phyloP scores from a whole-genome alignment of 2,329 filamentous ascomycete species.

The Aurifilum marmelostoma region DNA sequence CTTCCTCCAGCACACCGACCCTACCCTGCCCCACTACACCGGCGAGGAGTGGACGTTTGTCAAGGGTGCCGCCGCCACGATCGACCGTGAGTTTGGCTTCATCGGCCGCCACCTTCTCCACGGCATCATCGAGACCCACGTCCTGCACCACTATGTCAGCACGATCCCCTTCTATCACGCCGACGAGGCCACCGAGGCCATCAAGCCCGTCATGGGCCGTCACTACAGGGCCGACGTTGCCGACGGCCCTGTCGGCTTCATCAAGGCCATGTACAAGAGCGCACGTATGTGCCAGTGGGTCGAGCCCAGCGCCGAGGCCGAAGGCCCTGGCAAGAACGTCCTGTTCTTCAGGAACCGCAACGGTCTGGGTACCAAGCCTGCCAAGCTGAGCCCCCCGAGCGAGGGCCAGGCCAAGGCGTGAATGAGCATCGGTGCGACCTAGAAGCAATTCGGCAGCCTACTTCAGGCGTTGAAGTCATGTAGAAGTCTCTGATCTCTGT shows the following conservation, averaged over 20 bases:
- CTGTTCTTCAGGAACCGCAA: constrained; percentile 97
- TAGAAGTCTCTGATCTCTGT: constrained; percentile 3
- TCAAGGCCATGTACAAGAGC: constrained; percentile 79
- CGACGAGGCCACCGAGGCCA: constrained; percentile 90
- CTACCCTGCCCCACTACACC: constrained; percentile 89
- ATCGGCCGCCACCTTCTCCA: constrained; percentile 88
- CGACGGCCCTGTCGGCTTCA: constrained; percentile 80
- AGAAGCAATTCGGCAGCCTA: neutral
- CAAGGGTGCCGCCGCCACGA: constrained; percentile 90
- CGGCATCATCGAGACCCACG: constrained; percentile 97
- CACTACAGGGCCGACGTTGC: constrained; percentile 87
- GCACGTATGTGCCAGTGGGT: constrained; percentile 95
- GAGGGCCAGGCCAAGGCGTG: constrained; percentile 1
- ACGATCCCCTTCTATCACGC: constrained; percentile 97
- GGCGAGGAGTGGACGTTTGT: constrained; percentile 88
- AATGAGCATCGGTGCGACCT: neutral
- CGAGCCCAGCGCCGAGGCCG: constrained; percentile 81
- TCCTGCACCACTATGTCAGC: constrained; percentile 96
- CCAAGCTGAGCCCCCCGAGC: constrained; percentile 29
- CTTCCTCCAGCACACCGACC: constrained; percentile 96
- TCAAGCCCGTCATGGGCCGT: constrained; percentile 91
- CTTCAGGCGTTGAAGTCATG: neutral
- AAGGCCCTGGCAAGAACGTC: constrained; percentile 80
- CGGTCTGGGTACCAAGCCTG: constrained; percentile 68
- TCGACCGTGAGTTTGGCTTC: constrained; percentile 97